Percentiles rank a stretch among this genome's conserved stretches.
Conservation (phyloP, 257 asterid species). For the Asclepias syriaca region DNA sequence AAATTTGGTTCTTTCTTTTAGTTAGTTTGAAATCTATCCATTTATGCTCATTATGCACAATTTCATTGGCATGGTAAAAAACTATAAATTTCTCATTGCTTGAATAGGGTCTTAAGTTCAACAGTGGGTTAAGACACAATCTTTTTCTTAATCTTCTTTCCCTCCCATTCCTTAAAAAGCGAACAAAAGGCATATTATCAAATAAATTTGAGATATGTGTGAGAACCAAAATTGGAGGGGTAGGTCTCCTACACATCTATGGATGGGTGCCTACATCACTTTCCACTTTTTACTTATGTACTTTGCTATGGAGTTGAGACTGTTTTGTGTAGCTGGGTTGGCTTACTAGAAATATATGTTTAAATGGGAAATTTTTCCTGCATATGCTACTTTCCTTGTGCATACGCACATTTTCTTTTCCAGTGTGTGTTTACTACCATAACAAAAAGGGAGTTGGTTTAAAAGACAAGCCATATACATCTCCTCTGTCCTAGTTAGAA, state of each 20-base stretch:
- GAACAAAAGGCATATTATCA: background rate
- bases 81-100: background rate
- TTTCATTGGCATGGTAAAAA: background rate
- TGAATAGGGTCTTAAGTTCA: background rate
- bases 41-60: background rate
- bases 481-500: background rate
- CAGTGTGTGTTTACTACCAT: background rate
- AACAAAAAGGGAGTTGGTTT: background rate
- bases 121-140: background rate
- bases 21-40: background rate
- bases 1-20: background rate
- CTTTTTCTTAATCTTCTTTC: background rate
- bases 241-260: background rate
- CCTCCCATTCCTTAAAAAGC: background rate
- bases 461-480: background rate
- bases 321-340: background rate
- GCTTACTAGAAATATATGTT: background rate
- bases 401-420: background rate
- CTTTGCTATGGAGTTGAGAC: background rate
- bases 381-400: background rate
- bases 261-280: background rate
- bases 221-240: no score
- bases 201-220: background rate
- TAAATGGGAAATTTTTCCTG: background rate
- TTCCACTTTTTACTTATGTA: background rate